Percentiles rank a stretch among this genome's conserved stretches.
Conservation (phyloP, 163 green algal species). For the Scenedesmus sp. region DNA sequence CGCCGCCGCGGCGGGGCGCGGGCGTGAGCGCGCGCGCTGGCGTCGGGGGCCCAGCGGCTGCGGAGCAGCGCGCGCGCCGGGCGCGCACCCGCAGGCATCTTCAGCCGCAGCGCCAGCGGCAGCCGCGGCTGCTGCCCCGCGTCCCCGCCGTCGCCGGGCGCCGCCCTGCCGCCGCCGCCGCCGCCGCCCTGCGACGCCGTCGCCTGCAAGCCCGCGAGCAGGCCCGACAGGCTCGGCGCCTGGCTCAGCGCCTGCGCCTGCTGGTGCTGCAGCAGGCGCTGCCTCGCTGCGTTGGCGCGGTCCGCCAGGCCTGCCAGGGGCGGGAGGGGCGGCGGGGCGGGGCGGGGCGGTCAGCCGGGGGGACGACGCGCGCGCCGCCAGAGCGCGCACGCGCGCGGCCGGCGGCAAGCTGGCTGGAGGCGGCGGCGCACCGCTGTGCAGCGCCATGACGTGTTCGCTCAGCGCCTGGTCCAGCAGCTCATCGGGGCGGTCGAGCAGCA, state of each 20-base stretch:
- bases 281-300: conserved; percentile 49
- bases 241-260: conserved; percentile 42
- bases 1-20: too few species aligned
- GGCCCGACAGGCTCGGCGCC: conserved; percentile 32
- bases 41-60: neutral
- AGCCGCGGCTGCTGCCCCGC: conserved; percentile 10
- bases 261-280: conserved; percentile 63
- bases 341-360: too few species aligned
- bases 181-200: neutral
- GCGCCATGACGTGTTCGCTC: conserved; percentile 85
- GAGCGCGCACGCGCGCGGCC: too few species aligned
- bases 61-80: too few species aligned
- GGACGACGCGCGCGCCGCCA: too few species aligned
- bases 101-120: conserved; percentile 61
- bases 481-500: conserved; percentile 90
- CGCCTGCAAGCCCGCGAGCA: neutral
- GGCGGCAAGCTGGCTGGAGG: too few species aligned
- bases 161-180: neutral
- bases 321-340: too few species aligned
- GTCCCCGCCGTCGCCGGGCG: neutral
- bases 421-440: conserved; percentile 69
- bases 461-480: conserved; percentile 74
- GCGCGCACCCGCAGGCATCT: too few species aligned
- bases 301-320: conserved; percentile 54
- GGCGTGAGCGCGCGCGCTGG: too few species aligned